Evolutionary conservation across 1,139 yeast genomes (phyloP).

Genomic region (Geotrichum histeridarum): DNA sequence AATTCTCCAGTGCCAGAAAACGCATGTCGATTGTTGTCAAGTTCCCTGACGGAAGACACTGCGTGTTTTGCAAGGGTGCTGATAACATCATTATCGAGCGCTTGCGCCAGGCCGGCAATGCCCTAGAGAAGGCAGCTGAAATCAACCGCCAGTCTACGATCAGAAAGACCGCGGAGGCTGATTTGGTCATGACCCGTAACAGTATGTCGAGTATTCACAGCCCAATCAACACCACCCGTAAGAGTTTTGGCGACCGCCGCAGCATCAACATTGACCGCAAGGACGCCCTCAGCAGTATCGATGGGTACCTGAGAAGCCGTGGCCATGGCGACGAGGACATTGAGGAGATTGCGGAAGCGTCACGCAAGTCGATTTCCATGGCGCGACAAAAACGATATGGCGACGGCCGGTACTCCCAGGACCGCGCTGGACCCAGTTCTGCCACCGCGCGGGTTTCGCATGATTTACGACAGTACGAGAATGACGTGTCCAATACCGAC

Average conservation of each 20-base stretch:
- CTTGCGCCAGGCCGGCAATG: conserved; percentile 53
- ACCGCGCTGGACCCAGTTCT: conserved; percentile 17
- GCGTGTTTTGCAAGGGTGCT: conserved; percentile 89
- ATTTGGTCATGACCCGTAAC: conserved; percentile 49
- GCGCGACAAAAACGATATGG: conserved; percentile 58
- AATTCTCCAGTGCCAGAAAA: conserved; percentile 81
- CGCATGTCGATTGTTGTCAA: conserved; percentile 86
- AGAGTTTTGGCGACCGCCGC: conserved; percentile 25
- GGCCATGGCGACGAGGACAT: conserved; percentile 52
- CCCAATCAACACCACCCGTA: conserved; percentile 21
- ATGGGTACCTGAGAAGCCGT: conserved; percentile 49
- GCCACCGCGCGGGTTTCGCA: conserved; percentile 22
- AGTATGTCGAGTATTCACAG: conserved; percentile 34
- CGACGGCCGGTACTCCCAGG: conserved; percentile 38
- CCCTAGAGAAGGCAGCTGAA: conserved; percentile 57
- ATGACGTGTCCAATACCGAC: conserved; percentile 4
- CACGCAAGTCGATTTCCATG: conserved; percentile 59
- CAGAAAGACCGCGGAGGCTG: conserved; percentile 78
- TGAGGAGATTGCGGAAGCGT: conserved; percentile 52
- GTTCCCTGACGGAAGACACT: conserved; percentile 74
- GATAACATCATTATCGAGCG: conserved; percentile 86
- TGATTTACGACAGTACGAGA: conserved; percentile 17
- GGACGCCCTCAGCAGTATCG: conserved; percentile 41
- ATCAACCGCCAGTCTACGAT: conserved; percentile 54
- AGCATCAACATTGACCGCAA: conserved; percentile 31